A percentile compares a stretch with the other conserved stretches of the same genome.
These are phyloP conservation scores for Colletotrichum gigasporum DNA, from an alignment of 2,329 filamentous ascomycete species.

Conservation along the genomic window DNA sequence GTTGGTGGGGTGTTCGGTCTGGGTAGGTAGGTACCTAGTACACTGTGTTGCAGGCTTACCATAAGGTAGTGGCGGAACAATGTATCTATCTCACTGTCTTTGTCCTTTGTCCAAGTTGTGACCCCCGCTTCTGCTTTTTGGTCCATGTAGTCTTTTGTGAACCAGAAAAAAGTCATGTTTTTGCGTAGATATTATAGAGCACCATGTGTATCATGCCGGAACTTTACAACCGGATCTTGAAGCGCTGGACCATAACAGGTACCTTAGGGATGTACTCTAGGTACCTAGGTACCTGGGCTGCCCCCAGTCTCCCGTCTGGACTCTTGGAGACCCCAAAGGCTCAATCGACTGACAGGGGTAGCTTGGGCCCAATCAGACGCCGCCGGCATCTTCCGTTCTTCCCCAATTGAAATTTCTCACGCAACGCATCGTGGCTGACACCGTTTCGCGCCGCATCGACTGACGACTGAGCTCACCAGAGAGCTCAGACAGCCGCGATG, in stretches of 20 bases:
- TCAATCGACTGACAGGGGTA: constrained; percentile 11
- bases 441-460: constrained; percentile 2
- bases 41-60: too few species aligned
- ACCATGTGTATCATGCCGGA: background rate
- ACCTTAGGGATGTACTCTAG: too few species aligned
- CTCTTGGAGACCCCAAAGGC: background rate
- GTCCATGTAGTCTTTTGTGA: too few species aligned
- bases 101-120: too few species aligned
- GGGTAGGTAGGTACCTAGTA: too few species aligned
- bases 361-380: constrained; percentile 21
- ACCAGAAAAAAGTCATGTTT: too few species aligned
- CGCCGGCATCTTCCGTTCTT: constrained; percentile 17
- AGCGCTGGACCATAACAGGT: background rate
- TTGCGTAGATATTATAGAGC: too few species aligned
- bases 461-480: constrained; percentile 24
- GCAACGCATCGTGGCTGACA: background rate
- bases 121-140: too few species aligned
- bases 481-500: constrained; percentile 34
- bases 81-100: too few species aligned
- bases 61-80: too few species aligned
- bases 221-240: background rate
- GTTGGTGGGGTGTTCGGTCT: constrained; percentile 3
- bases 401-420: constrained; percentile 33
- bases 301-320: background rate
- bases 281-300: background rate